Base-by-base conservation (phyloP, 805 yeast species). In the Pichia membranifaciens region DNA sequence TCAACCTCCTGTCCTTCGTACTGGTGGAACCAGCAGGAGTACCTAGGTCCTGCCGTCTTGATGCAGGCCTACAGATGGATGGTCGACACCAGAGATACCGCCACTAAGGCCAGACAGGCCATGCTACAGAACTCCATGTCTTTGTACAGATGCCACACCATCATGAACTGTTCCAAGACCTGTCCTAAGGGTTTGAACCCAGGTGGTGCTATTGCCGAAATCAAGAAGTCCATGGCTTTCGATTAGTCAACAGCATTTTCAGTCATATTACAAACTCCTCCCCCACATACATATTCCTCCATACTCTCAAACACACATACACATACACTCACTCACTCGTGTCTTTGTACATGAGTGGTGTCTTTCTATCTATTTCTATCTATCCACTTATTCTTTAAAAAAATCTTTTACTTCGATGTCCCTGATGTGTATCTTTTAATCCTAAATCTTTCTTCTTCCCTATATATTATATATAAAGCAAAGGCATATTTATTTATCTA, bases 1-100 rank as follows among this genome's bases (percentile, higher is more conserved):
- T 90, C 97, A 32, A 93, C 99, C 44, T 83, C 98, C 17, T 93
- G 99, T 75, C 99, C 99, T 46, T 90, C 98, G 3, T 93, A 93
- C 79, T 93, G 99, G 99, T 93, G 99, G 99, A 93, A 93, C 74
- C 96, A 88, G 74, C 96, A 90, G 72, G 95, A 93, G 75, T 93
- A 93, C 72, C 75, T 93, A 60, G 99, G 99, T 49, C 99, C 99
- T 22, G 99, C 99, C 28, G 98, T 93, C 47, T 79, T 93, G 69
- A 87, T 93, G 96, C 99, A 93, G 77, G 97, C 98, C 47, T 93
- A 82, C 79, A 84, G 99, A 76, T 93, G 99, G 99, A 82, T 93
- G 76, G 81, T 89, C 52, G 99, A 93, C 71, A 84, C 96, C 38
- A 84, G 99, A 75, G 99, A 93, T 72, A 84, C 88, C 69, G 96